Conservation (phyloP, 139 green algal species). For the Asterochloris erici region DNA sequence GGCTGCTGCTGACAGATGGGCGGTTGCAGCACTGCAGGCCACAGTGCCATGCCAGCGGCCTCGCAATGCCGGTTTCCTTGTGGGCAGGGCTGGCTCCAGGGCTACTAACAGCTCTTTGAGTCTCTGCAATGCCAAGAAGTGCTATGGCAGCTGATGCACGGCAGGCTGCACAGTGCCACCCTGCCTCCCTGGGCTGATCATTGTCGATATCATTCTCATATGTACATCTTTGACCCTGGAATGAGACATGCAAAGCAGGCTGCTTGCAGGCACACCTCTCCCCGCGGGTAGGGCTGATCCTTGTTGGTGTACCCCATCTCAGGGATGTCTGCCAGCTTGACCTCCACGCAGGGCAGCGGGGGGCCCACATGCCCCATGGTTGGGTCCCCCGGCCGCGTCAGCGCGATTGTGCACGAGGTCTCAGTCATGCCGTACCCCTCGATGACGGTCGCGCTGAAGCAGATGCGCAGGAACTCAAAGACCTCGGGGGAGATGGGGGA, state of each 20-base stretch:
- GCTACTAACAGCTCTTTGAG: too few species aligned
- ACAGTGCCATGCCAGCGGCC: too few species aligned
- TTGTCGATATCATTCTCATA: too few species aligned
- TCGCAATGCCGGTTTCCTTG: too few species aligned
- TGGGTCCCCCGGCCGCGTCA: constrained; percentile 60
- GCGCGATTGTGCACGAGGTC: constrained; percentile 76
- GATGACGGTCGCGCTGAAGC: constrained; percentile 73
- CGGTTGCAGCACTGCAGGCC: too few species aligned
- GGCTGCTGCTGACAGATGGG: too few species aligned
- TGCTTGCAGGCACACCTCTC: constrained; percentile 35
- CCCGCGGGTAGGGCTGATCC: constrained; percentile 75
- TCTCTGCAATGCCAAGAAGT: too few species aligned
- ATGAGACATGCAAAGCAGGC: neutral
- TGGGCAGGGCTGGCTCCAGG: too few species aligned
- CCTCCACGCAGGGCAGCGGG: constrained; percentile 74
- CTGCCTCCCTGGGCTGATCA: too few species aligned
- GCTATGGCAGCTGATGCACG: too few species aligned
- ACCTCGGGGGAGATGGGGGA: constrained; percentile 91
- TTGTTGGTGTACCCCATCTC: constrained; percentile 93
- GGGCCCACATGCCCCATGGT: constrained; percentile 76
- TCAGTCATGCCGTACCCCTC: constrained; percentile 85
- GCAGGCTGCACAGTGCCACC: too few species aligned
- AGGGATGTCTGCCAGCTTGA: constrained; percentile 93
- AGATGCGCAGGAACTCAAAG: constrained; percentile 91
- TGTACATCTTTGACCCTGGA: too few species aligned